These are phyloP conservation scores for Erucastrum elatum DNA, from an alignment of 345 rosid genomes.

Conservation along the genomic window DNA sequence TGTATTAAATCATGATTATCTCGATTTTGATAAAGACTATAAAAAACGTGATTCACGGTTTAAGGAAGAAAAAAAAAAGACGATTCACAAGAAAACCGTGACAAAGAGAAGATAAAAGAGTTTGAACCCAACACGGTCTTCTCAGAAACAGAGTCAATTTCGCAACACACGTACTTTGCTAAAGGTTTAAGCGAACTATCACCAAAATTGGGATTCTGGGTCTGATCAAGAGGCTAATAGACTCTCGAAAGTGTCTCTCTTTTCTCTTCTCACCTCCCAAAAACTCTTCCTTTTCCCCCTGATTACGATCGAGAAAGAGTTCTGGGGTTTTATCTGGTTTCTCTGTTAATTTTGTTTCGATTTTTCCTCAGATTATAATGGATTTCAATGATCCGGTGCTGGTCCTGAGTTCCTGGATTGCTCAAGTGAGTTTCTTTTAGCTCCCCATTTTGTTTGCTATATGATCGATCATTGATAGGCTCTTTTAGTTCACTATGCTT, in stretches of 20 bases:
- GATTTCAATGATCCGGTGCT: conserved; percentile 13
- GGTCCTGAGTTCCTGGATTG: conserved; percentile 29
- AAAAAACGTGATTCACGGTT: neutral
- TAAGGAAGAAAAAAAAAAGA: no score
- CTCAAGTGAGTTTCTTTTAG: conserved; percentile 24
- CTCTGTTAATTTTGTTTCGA: conserved; percentile 1
- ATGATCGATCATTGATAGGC: neutral
- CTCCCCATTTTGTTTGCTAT: neutral
- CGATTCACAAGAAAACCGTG: conserved; percentile 29
- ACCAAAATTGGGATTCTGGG: neutral
- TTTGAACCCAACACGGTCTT: conserved; percentile 26
- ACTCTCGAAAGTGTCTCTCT: neutral
- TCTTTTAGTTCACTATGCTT: neutral
- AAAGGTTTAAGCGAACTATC: neutral
- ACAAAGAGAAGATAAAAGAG: neutral
- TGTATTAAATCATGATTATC: conserved; percentile 2
- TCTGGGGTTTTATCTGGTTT: neutral
- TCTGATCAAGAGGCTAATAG: neutral
- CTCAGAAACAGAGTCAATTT: conserved; percentile 9
- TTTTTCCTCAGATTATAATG: conserved; percentile 30
- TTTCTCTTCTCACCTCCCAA: conserved; percentile 3
- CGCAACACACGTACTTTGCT: neutral
- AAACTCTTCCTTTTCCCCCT: neutral
- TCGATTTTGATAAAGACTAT: conserved; percentile 5
- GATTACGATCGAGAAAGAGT: neutral